Base-by-base conservation (phyloP, 2,329 filamentous ascomycete species). In the Rachicladosporium sp. region DNA sequence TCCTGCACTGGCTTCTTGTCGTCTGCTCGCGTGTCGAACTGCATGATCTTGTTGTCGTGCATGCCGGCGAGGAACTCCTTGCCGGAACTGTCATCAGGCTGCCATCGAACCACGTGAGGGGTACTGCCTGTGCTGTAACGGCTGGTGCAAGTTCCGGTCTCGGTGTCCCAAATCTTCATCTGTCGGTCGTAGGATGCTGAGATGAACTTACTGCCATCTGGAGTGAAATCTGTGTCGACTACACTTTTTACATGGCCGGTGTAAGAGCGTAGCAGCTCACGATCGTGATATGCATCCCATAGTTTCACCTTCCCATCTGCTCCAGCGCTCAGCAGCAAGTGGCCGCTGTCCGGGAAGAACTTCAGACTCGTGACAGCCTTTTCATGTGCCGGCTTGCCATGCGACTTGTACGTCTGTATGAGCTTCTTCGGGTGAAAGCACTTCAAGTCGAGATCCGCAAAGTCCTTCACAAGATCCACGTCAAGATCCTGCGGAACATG, bases 11-110 rank as follows among this genome's bases (percentile, higher is more conserved):
- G 73, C 53, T 93, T 58, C 39, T 52, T 53, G 39, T 53, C 49
- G 30, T 57, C 55, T 10, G 50, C 50, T 21, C 93, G 76, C 2
- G 80, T 88, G 62, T 98, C 91, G 62, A 93, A 98, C 58, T 98
- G 91, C 32, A 98, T 74, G 51, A 98, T 98, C 69, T 95, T 95
- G 70, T 98, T 98, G 63, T 98, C 89, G 30, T 85, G 91, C 85
- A 96, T 93, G 54, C 91, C 91, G 1, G 87, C 88, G 41, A 98
- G 65, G 62, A 98, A 98, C 61, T 96, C 89, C 58, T 91, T 82
- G 6, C 80, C 76, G 49, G 81, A 77, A 39, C 82, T 78, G 0
- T 73, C 67, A 36, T 78, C 76, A 0, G 89, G 88, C 62, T 96
- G 93, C 71, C 96, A 96, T 50, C 84, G 80, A 50, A 98, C 71